Percentiles rank a stretch among this genome's conserved stretches.
phyloP scores from a whole-genome alignment of 2,329 filamentous ascomycete genomes.

The Cadophora luteo-olivacea region DNA sequence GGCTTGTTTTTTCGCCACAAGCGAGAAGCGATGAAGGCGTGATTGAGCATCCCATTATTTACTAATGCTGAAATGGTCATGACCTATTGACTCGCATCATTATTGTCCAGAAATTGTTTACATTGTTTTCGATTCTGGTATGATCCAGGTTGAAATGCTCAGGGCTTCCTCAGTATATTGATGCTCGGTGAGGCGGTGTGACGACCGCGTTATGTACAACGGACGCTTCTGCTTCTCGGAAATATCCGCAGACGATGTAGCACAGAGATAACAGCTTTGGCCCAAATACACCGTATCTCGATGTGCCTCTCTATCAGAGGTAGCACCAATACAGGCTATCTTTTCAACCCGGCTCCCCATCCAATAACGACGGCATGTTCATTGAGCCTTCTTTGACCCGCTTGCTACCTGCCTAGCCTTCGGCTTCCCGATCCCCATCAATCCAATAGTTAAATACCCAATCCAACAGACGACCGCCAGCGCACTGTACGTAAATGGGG shows the following conservation, averaged over 20 bases:
- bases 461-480: slow-evolving; percentile 35
- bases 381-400: slow-evolving; percentile 7
- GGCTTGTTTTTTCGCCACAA: slow-evolving; percentile 13
- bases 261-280: not conserved
- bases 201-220: not conserved
- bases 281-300: too few species aligned
- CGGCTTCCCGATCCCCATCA: slow-evolving; percentile 11
- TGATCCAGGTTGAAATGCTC: not conserved
- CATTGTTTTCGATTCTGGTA: not conserved
- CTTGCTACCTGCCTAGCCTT: not conserved
- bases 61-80: not conserved
- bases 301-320: not conserved
- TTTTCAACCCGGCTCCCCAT: too few species aligned
- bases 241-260: not conserved
- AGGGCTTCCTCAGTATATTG: not conserved
- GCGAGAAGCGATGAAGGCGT: slow-evolving; percentile 3
- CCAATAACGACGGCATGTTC: not conserved
- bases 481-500: slow-evolving; percentile 34
- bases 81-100: not conserved
- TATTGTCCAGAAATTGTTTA: too few species aligned
- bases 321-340: not conserved
- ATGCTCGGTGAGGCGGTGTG: not conserved
- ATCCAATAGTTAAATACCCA: slow-evolving; percentile 7
- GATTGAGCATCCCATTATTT: not conserved
- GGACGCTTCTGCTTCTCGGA: not conserved